Conservation (phyloP, 2,329 filamentous ascomycete genomes). For the Tolypocladium ophioglossoides region DNA sequence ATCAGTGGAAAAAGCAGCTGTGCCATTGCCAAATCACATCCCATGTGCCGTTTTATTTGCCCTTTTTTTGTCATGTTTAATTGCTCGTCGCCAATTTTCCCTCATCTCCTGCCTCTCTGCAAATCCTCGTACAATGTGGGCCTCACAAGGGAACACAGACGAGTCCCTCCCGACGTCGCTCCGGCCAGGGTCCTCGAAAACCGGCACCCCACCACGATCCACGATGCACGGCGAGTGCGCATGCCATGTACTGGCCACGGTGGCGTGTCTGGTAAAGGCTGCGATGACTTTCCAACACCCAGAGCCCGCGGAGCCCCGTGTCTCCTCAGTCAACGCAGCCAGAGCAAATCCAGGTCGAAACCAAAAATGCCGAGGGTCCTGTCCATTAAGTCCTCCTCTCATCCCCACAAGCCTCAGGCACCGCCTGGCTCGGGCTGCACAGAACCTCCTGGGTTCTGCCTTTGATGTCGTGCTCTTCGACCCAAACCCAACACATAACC, state of each 20-base stretch:
- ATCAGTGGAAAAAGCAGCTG: conserved; percentile 2
- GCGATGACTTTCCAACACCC: conserved; percentile 6
- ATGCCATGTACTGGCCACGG: not conserved
- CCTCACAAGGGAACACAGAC: not conserved
- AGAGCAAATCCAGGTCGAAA: not conserved
- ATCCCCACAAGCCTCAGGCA: not conserved
- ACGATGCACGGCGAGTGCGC: not conserved
- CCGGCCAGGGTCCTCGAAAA: not conserved
- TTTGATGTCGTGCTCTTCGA: not conserved
- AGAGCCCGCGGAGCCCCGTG: not conserved
- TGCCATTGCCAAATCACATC: conserved; percentile 6
- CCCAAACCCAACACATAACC: not conserved
- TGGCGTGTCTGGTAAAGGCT: not conserved
- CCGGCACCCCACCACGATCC: not conserved
- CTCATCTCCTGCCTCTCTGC: conserved; percentile 1
- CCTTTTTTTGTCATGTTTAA: not conserved
- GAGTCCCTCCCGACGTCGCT: not conserved
- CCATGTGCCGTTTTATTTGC: conserved; percentile 3
- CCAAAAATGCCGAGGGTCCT: not conserved
- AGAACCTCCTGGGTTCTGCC: not conserved
- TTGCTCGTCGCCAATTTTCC: not conserved
- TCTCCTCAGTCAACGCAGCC: not conserved
- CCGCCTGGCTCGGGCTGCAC: not conserved
- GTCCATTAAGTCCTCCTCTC: not conserved
- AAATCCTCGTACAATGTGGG: conserved; percentile 1